These are phyloP conservation scores for Didymella pomorum DNA, from an alignment of 2,329 filamentous ascomycete genomes.

Conservation along the genomic window DNA sequence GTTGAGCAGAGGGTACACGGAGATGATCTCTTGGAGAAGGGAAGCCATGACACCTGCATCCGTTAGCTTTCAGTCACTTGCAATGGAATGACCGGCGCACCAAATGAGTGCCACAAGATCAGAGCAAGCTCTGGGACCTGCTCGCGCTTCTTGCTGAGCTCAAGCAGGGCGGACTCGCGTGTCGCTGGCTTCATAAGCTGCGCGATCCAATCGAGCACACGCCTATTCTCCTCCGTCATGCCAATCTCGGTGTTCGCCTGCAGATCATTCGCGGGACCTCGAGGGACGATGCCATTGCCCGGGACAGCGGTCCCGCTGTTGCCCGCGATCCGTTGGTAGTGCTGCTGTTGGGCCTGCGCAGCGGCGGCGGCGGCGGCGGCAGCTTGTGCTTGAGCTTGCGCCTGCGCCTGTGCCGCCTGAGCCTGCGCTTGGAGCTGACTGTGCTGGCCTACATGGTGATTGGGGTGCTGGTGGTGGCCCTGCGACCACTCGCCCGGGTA, in stretches of 20 bases:
- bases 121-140: conserved; percentile 96
- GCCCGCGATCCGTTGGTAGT: conserved; percentile 77
- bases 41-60: conserved; percentile 92
- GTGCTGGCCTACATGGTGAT: conserved; percentile 52
- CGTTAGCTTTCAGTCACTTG: conserved; percentile 24
- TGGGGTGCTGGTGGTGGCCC: conserved; percentile 52
- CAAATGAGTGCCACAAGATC: conserved; percentile 98
- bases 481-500: conserved; percentile 63
- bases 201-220: conserved; percentile 91
- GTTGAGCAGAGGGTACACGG: conserved; percentile 95
- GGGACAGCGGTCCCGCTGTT: conserved; percentile 64
- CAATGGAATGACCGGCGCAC: conserved; percentile 72
- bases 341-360: conserved; percentile 59
- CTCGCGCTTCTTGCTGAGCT: conserved; percentile 98
- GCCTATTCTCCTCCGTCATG: conserved; percentile 87
- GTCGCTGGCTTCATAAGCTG: conserved; percentile 88
- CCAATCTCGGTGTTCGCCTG: conserved; percentile 51
- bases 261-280: conserved; percentile 50
- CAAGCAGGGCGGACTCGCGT: conserved; percentile 87
- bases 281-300: conserved; percentile 48
- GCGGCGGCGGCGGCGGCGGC: conserved; percentile 62
- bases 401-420: conserved; percentile 57
- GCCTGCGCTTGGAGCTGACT: conserved; percentile 51
- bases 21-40: conserved; percentile 96
- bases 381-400: conserved; percentile 59